Conservation (phyloP, 495 filamentous ascomycete genomes). For the Pseudevernia furfuracea region DNA sequence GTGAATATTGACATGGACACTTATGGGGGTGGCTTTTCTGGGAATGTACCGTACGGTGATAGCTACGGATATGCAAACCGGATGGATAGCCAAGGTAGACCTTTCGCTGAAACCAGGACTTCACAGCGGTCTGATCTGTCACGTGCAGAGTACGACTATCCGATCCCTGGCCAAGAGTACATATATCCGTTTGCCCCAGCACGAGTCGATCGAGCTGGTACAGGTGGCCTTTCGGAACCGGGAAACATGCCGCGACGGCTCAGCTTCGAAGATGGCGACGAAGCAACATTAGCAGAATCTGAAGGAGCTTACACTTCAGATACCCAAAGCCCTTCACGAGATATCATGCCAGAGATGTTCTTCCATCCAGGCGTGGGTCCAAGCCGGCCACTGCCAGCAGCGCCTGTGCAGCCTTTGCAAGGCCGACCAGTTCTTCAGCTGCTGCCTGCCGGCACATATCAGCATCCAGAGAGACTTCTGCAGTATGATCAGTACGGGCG, state of each 20-base stretch:
- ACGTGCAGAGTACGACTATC: slow-evolving; percentile 22
- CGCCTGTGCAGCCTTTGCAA: slow-evolving; percentile 48
- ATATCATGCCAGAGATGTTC: slow-evolving; percentile 81
- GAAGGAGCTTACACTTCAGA: slow-evolving; percentile 44
- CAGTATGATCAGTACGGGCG: slow-evolving; percentile 37
- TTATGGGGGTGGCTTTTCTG: slow-evolving; percentile 68
- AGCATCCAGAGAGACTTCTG: slow-evolving; percentile 35
- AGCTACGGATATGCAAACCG: slow-evolving; percentile 14
- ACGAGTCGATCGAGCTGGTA: slow-evolving; percentile 72
- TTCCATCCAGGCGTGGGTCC: slow-evolving; percentile 72
- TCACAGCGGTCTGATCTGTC: slow-evolving; percentile 37
- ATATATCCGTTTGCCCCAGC: slow-evolving; percentile 57
- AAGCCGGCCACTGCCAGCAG: slow-evolving; percentile 69
- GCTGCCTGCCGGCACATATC: slow-evolving; percentile 52
- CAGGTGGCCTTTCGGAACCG: slow-evolving; percentile 75
- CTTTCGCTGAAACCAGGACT: slow-evolving; percentile 26
- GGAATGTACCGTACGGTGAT: slow-evolving; percentile 65
- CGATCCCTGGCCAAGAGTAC: slow-evolving; percentile 32
- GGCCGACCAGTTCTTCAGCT: slow-evolving; percentile 40
- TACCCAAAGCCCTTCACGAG: slow-evolving; percentile 47
- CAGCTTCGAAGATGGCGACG: slow-evolving; percentile 94
- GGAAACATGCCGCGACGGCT: slow-evolving; percentile 54
- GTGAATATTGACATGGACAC: slow-evolving; percentile 62
- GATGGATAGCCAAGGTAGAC: slow-evolving; percentile 9
- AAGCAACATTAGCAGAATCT: slow-evolving; percentile 49